A percentile compares a stretch with the other conserved stretches of the same genome.
Evolutionary conservation across 1,284 basidiomycete genomes (phyloP).

Genomic region (Sporisorium graminicola): DNA sequence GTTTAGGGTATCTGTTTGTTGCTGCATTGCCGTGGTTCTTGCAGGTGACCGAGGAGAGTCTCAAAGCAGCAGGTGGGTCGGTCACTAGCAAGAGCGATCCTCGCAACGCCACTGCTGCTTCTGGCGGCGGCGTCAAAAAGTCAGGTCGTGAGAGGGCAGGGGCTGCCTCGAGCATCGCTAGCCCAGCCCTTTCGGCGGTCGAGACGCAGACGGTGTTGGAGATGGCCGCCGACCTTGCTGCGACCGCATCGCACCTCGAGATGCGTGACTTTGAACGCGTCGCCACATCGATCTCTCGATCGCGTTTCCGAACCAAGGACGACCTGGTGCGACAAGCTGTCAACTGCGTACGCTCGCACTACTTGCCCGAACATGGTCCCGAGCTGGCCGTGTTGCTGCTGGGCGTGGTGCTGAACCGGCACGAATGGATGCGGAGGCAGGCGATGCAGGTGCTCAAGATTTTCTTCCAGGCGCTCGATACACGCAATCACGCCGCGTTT

Average conservation of each 20-base stretch:
- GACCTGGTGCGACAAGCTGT: conserved; percentile 93
- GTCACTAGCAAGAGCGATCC: conserved; percentile 36
- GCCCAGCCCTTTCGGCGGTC: conserved; percentile 72
- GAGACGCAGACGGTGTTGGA: conserved; percentile 76
- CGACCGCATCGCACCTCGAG: conserved; percentile 79
- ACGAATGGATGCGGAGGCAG: conserved; percentile 84
- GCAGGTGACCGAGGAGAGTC: conserved; percentile 76
- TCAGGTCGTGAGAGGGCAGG: conserved; percentile 7
- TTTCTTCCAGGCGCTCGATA: conserved; percentile 86
- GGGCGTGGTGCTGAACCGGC: conserved; percentile 85
- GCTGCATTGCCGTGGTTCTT: conserved; percentile 89
- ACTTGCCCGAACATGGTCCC: conserved; percentile 76
- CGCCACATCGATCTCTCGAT: conserved; percentile 87
- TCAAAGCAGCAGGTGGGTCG: conserved; percentile 27
- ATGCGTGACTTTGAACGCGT: conserved; percentile 83
- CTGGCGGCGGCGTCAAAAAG: conserved; percentile 14
- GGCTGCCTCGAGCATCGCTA: conserved; percentile 1
- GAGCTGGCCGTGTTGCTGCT: conserved; percentile 84
- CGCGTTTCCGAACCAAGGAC: conserved; percentile 89
- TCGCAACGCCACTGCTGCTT: conserved; percentile 20
- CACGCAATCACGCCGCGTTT: conserved; percentile 76
- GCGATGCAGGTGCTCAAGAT: conserved; percentile 89
- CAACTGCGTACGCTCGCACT: conserved; percentile 84
- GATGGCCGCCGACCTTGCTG: conserved; percentile 82
- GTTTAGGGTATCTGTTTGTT: conserved; percentile 86